These are phyloP conservation scores for Artemisia annua DNA, from an alignment of 129 eudicot genomes.

Conservation along the genomic window DNA sequence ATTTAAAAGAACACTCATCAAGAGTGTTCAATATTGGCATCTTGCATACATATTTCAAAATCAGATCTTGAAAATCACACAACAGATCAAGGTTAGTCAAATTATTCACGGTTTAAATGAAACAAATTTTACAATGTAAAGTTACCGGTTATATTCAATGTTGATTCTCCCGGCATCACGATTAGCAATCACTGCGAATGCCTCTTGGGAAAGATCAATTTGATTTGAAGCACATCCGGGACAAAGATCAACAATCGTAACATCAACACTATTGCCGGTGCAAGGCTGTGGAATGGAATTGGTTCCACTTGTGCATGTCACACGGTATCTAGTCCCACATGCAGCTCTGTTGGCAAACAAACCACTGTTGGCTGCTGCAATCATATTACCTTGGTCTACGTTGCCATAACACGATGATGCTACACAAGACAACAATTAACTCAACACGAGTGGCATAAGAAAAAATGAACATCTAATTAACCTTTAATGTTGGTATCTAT, in stretches of 20 bases:
- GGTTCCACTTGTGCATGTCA: slow-evolving; percentile 22
- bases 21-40: slow-evolving; percentile 10
- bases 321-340: slow-evolving; percentile 30
- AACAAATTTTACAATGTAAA: background rate
- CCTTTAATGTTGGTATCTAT: background rate
- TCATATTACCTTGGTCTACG: slow-evolving; percentile 18
- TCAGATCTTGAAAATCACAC: slow-evolving; percentile 27
- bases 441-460: background rate
- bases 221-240: slow-evolving; percentile 42
- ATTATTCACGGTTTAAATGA: background rate
- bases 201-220: slow-evolving; percentile 52
- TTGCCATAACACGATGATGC: slow-evolving; percentile 27
- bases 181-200: slow-evolving; percentile 44
- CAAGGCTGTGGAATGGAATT: slow-evolving; percentile 11
- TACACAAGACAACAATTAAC: background rate
- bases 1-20: background rate
- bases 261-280: slow-evolving; percentile 31
- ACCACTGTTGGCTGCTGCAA: slow-evolving; percentile 32
- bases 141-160: slow-evolving; percentile 38
- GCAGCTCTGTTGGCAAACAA: slow-evolving; percentile 23
- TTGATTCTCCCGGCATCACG: slow-evolving; percentile 41
- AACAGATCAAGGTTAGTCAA: background rate
- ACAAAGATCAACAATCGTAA: slow-evolving; percentile 52
- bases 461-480: background rate
- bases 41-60: background rate